A percentile compares a stretch with the other conserved stretches of the same genome.
Evolutionary conservation across 163 green algal species (phyloP).

Genomic region (Chloromonas sp.): DNA sequence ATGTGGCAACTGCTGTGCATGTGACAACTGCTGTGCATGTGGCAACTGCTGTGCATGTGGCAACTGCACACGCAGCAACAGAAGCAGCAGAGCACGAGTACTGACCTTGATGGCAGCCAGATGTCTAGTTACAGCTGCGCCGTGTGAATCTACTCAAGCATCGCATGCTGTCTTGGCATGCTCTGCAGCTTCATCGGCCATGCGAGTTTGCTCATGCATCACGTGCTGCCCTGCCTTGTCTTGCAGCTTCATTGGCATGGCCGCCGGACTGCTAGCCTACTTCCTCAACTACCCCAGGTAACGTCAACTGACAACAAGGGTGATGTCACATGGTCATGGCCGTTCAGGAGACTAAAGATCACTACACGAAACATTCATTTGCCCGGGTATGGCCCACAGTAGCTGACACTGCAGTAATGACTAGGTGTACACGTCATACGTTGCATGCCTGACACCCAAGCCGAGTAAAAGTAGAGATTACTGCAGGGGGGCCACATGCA

Average conservation of each 20-base stretch:
- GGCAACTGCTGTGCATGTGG: neutral
- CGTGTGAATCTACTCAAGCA: neutral
- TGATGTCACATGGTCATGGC: too few relatives aligned
- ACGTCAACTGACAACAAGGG: too few relatives aligned
- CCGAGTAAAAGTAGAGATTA: too few relatives aligned
- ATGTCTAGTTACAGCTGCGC: neutral
- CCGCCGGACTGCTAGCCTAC: neutral
- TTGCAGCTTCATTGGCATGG: constrained; percentile 11
- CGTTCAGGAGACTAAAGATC: too few relatives aligned
- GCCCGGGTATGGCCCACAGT: too few relatives aligned
- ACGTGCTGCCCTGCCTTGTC: neutral
- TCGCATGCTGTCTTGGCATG: neutral
- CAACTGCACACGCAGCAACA: neutral
- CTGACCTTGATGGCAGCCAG: too few relatives aligned
- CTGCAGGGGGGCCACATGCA: too few relatives aligned
- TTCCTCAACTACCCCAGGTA: constrained; percentile 3
- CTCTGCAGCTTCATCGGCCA: neutral
- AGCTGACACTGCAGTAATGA: too few relatives aligned
- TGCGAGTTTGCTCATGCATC: neutral
- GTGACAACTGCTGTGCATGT: neutral
- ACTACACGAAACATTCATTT: too few relatives aligned
- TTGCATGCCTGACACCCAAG: too few relatives aligned
- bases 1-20: neutral
- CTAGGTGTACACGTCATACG: too few relatives aligned
- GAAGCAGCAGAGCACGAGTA: neutral